These are phyloP conservation scores for Thielaviopsis punctulata DNA, from an alignment of 2,329 filamentous ascomycete genomes.

Conservation along the genomic window DNA sequence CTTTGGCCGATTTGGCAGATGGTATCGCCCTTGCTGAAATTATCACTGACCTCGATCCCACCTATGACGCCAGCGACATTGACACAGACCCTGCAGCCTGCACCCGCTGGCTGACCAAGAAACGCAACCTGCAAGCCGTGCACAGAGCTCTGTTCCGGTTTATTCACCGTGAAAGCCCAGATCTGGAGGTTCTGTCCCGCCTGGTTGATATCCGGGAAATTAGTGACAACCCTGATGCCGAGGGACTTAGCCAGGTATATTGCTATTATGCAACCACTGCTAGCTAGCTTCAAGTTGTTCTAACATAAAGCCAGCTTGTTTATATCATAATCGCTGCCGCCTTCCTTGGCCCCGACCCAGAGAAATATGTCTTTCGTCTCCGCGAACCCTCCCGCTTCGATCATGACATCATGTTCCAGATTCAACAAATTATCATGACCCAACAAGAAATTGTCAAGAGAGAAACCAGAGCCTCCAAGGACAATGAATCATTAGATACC, in stretches of 20 bases:
- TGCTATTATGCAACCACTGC: conserved; percentile 3
- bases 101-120: conserved; percentile 27
- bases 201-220: conserved; percentile 39
- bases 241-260: conserved; percentile 35
- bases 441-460: conserved; percentile 18
- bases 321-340: conserved; percentile 45
- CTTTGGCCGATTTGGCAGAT: conserved; percentile 34
- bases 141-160: conserved; percentile 38
- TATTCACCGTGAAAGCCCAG: conserved; percentile 33
- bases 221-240: conserved; percentile 36
- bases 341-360: conserved; percentile 39
- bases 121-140: conserved; percentile 35
- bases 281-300: neutral
- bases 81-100: conserved; percentile 27
- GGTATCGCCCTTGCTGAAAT: conserved; percentile 37
- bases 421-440: conserved; percentile 29
- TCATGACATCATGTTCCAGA: conserved; percentile 25
- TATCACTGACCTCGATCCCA: conserved; percentile 38
- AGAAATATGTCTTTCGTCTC: conserved; percentile 33
- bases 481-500: conserved; percentile 16
- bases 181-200: conserved; percentile 34
- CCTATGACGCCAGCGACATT: conserved; percentile 38
- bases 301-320: conserved; percentile 31
- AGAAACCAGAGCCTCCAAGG: conserved; percentile 15
- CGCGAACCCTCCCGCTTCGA: conserved; percentile 22